Conservation (phyloP, 2,329 filamentous ascomycete genomes). For the Monilinia fructicola region DNA sequence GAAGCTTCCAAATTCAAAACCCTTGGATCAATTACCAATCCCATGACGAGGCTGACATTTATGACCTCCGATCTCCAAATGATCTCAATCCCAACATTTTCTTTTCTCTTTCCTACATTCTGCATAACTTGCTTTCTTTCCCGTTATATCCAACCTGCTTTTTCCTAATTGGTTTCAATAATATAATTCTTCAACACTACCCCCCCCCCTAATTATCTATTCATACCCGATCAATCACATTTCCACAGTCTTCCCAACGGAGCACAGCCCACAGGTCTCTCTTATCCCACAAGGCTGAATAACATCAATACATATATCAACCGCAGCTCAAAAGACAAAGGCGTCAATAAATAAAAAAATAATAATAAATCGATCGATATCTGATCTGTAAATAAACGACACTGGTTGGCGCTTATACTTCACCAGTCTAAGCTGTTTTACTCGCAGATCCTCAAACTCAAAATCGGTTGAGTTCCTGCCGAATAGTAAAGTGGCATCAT, state of each 20-base stretch:
- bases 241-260: neutral
- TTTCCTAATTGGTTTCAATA: neutral
- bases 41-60: conserved; percentile 7
- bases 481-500: conserved; percentile 26
- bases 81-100: neutral
- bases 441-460: neutral
- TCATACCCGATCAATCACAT: neutral
- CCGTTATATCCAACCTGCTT: neutral
- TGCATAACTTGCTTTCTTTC: neutral
- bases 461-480: neutral
- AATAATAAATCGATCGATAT: neutral
- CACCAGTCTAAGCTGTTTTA: neutral
- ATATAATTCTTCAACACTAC: neutral
- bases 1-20: conserved; percentile 5
- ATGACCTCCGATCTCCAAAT: neutral
- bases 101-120: neutral
- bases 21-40: conserved; percentile 14
- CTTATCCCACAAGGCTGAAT: conserved; percentile 7
- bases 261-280: conserved; percentile 6
- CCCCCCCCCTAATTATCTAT: too few relatives aligned
- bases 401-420: neutral
- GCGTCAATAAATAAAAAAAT: neutral
- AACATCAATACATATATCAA: neutral
- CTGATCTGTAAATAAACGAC: neutral
- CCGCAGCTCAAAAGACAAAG: neutral